Evolutionary conservation across 2,329 filamentous ascomycete species (phyloP).

Genomic region (Penicillium italicum): DNA sequence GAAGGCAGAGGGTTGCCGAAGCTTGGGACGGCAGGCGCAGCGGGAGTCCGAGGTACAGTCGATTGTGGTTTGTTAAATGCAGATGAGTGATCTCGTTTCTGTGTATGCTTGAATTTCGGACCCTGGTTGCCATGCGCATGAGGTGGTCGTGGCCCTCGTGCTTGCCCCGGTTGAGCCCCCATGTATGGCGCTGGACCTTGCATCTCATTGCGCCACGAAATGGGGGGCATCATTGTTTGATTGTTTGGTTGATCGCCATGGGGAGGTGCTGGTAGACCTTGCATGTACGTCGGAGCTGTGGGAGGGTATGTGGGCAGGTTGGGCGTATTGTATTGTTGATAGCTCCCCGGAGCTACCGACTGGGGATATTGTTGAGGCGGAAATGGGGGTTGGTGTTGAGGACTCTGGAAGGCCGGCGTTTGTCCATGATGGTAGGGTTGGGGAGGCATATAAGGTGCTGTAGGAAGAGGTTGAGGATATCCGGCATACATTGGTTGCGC

Average conservation of each 20-base stretch:
- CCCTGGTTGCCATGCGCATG: slow-evolving; percentile 25
- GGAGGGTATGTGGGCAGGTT: slow-evolving; percentile 24
- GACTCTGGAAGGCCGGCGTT: slow-evolving; percentile 22
- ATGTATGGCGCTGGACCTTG: slow-evolving; percentile 49
- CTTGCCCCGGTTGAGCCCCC: slow-evolving; percentile 31
- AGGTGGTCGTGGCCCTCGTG: slow-evolving; percentile 23
- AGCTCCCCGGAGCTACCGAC: slow-evolving; percentile 23
- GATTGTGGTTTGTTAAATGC: slow-evolving; percentile 37
- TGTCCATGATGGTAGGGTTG: slow-evolving; percentile 27
- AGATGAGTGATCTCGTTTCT: slow-evolving; percentile 39
- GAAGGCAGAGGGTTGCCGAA: slow-evolving; percentile 44
- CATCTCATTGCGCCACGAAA: slow-evolving; percentile 54
- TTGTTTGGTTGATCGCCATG: slow-evolving; percentile 23
- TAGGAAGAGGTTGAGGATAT: slow-evolving; percentile 28
- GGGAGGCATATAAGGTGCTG: slow-evolving; percentile 25
- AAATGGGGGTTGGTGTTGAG: slow-evolving; percentile 20
- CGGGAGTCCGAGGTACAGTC: slow-evolving; percentile 31
- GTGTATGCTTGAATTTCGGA: slow-evolving; percentile 22
- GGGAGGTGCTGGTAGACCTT: slow-evolving; percentile 21
- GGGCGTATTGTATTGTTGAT: slow-evolving; percentile 27
- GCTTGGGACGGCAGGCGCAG: slow-evolving; percentile 45
- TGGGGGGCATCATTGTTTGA: slow-evolving; percentile 52
- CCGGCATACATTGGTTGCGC: slow-evolving; percentile 29
- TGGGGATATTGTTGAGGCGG: slow-evolving; percentile 27
- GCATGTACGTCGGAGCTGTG: slow-evolving; percentile 16